A percentile compares a stretch with the other conserved stretches of the same genome.
phyloP scores from a whole-genome alignment of 148 eudicot genomes.

The Pharnaceum exiguum region DNA sequence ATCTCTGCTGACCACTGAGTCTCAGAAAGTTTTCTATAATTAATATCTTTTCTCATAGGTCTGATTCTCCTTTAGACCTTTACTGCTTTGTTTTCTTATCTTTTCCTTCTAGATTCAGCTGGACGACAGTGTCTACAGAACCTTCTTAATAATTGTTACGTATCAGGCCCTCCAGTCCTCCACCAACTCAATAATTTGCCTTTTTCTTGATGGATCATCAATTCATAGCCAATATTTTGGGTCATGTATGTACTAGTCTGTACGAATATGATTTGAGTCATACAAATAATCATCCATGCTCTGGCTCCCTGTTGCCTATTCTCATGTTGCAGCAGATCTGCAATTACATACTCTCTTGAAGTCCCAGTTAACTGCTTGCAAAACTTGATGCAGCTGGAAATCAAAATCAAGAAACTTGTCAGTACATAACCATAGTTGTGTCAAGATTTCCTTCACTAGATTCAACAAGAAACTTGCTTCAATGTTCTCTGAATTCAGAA shows the following conservation, averaged over 20 bases:
- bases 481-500: too few relatives aligned
- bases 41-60: not conserved
- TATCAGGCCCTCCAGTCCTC: too few relatives aligned
- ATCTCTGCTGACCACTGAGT: not conserved
- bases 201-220: too few relatives aligned
- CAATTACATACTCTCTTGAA: not conserved
- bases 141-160: too few relatives aligned
- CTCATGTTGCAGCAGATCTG: not conserved
- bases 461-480: too few relatives aligned
- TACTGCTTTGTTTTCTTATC: too few relatives aligned
- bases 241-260: too few relatives aligned
- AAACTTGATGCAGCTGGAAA: slow-evolving; percentile 23
- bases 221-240: too few relatives aligned
- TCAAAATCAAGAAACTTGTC: not conserved
- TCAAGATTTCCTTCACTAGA: not conserved
- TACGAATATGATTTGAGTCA: too few relatives aligned
- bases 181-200: too few relatives aligned
- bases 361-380: not conserved
- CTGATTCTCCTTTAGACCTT: not conserved
- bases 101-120: too few relatives aligned
- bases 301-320: not conserved
- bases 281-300: not conserved
- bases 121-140: too few relatives aligned
- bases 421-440: not conserved
- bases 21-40: not conserved